A percentile compares a stretch with the other conserved stretches of the same genome.
These are phyloP conservation scores for Picocystis salinarum DNA, from an alignment of 139 green algal genomes.

Conservation along the genomic window DNA sequence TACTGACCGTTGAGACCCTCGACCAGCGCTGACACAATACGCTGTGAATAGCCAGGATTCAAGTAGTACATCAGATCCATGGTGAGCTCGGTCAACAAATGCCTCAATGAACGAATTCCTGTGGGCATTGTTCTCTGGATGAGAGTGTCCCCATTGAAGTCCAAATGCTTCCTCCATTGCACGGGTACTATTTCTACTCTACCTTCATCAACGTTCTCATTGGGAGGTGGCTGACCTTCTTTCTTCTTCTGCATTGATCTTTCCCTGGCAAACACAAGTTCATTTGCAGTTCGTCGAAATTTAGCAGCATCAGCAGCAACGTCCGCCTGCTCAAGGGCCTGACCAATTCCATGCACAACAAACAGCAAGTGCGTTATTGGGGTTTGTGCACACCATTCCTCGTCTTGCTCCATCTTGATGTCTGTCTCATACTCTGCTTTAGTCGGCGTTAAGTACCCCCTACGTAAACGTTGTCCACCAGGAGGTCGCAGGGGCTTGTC, in stretches of 20 bases:
- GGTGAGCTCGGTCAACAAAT: slow-evolving; percentile 36
- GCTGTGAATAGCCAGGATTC: slow-evolving; percentile 30
- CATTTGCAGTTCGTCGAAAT: too few relatives aligned
- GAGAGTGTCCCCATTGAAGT: slow-evolving; percentile 32
- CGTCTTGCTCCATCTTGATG: not conserved
- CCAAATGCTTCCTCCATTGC: slow-evolving; percentile 46
- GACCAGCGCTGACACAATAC: slow-evolving; percentile 38
- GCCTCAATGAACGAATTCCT: slow-evolving; percentile 23
- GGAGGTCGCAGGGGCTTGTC: too few relatives aligned
- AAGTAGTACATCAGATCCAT: slow-evolving; percentile 62
- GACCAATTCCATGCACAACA: slow-evolving; percentile 56
- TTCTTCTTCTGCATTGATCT: too few relatives aligned
- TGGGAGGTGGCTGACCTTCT: not conserved
- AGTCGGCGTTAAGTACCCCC: too few relatives aligned
- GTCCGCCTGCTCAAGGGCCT: slow-evolving; percentile 31
- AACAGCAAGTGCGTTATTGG: slow-evolving; percentile 29
- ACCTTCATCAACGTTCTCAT: not conserved
- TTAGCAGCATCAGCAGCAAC: slow-evolving; percentile 42
- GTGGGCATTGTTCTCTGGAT: slow-evolving; percentile 29
- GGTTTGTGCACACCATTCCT: not conserved
- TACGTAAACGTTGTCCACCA: too few relatives aligned
- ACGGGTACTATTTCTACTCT: slow-evolving; percentile 37
- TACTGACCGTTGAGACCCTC: slow-evolving; percentile 32
- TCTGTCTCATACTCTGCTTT: slow-evolving; percentile 5
- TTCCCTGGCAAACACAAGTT: too few relatives aligned